phyloP scores from a whole-genome alignment of 2,329 filamentous ascomycete genomes.

The Epichloe baconii region DNA sequence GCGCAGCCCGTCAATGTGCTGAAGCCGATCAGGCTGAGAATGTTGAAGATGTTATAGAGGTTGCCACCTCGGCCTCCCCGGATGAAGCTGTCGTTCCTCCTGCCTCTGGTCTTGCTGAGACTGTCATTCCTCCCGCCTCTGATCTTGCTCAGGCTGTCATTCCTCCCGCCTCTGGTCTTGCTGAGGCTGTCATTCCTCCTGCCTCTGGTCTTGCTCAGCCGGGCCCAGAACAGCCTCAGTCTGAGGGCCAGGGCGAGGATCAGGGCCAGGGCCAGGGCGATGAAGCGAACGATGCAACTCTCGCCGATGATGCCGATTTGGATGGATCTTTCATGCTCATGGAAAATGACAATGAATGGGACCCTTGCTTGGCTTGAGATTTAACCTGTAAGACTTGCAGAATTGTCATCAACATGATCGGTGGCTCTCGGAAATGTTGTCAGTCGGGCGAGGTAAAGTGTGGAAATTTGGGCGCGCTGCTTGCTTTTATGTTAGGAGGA shows the following conservation, averaged over 20 bases:
- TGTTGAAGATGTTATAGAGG: neutral
- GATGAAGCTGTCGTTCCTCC: neutral
- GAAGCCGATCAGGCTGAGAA: neutral
- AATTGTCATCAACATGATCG: too few relatives aligned
- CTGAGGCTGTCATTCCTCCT: neutral
- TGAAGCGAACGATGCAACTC: neutral
- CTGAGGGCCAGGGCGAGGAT: neutral
- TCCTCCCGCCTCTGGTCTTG: neutral
- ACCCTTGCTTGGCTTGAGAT: neutral
- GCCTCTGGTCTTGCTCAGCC: neutral
- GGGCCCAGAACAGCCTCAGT: neutral
- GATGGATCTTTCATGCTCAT: neutral
- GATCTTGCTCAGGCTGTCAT: neutral
- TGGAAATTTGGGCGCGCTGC: neutral
- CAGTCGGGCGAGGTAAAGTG: neutral
- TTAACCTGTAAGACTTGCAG: too few relatives aligned
- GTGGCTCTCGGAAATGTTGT: neutral
- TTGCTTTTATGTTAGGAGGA: too few relatives aligned
- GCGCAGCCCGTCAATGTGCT: constrained; percentile 1
- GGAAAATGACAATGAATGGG: neutral
- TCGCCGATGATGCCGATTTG: neutral
- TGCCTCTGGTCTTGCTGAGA: neutral
- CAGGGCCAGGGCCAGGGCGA: neutral
- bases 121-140: neutral
- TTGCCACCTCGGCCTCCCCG: neutral